Conservation (phyloP, 352 stramenopile species). For the Phytophthora boehmeriae region DNA sequence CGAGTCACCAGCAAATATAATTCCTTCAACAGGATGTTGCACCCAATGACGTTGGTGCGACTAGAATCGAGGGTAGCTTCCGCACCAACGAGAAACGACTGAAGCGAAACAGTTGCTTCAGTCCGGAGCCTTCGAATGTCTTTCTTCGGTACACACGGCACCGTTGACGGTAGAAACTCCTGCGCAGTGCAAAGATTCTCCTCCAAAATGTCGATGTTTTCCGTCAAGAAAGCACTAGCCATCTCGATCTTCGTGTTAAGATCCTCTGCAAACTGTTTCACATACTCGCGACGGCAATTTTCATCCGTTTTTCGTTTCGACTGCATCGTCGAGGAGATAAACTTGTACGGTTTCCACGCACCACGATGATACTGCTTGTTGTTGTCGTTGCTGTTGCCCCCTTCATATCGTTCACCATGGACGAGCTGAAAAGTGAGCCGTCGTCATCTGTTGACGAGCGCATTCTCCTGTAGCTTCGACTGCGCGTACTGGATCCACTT, state of each 20-base stretch:
- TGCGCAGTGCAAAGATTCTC: constrained; percentile 68
- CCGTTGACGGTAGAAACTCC: constrained; percentile 62
- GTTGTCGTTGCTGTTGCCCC: constrained; percentile 14
- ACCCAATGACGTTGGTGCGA: constrained; percentile 62
- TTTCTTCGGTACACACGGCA: constrained; percentile 57
- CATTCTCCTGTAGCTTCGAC: constrained; percentile 53
- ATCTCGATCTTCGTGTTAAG: constrained; percentile 49
- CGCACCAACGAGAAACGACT: constrained; percentile 40
- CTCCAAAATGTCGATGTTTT: constrained; percentile 76
- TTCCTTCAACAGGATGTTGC: constrained; percentile 67
- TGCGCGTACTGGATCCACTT: constrained; percentile 46
- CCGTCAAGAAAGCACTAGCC: constrained; percentile 48
- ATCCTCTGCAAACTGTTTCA: constrained; percentile 52
- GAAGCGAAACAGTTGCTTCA: constrained; percentile 42
- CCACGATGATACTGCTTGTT: constrained; percentile 31
- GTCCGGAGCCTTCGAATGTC: constrained; percentile 60
- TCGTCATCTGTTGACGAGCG: constrained; percentile 69
- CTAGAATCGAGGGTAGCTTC: constrained; percentile 32
- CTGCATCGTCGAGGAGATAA: constrained; percentile 82
- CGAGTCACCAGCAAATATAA: constrained; percentile 62
- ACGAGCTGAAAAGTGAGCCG: constrained; percentile 33
- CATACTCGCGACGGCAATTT: constrained; percentile 50
- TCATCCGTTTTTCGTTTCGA: constrained; percentile 50
- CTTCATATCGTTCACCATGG: constrained; percentile 38
- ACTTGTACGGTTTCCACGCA: constrained; percentile 78